phyloP scores from a whole-genome alignment of 2,329 filamentous ascomycete genomes.

The Metarhizium rileyi region DNA sequence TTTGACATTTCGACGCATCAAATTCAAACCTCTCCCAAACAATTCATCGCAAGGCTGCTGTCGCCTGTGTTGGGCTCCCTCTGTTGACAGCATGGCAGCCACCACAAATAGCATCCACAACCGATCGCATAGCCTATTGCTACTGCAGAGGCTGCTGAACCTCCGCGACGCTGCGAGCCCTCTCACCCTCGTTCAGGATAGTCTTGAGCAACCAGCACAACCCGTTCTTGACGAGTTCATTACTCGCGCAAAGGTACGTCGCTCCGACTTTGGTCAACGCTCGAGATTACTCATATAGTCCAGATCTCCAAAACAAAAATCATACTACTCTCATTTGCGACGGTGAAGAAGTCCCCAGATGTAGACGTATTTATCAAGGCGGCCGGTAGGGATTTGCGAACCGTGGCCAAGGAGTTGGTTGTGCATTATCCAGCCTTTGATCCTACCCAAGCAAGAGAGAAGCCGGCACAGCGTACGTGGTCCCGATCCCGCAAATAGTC shows the following conservation, averaged over 20 bases:
- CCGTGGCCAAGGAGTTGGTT: constrained; percentile 50
- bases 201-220: constrained; percentile 67
- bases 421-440: constrained; percentile 36
- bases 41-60: neutral
- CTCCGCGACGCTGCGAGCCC: constrained; percentile 73
- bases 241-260: constrained; percentile 56
- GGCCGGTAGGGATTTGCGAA: constrained; percentile 44
- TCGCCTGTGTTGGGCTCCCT: neutral
- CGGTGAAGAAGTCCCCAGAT: constrained; percentile 51
- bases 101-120: constrained; percentile 53
- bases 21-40: neutral
- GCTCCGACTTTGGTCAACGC: neutral
- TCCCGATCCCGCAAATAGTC: too few species aligned
- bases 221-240: constrained; percentile 67
- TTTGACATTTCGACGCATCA: neutral
- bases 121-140: constrained; percentile 72
- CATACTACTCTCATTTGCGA: constrained; percentile 70
- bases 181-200: constrained; percentile 78
- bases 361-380: constrained; percentile 60
- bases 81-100: constrained; percentile 34
- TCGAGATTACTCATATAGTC: neutral
- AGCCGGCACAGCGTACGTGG: constrained; percentile 35
- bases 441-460: constrained; percentile 24
- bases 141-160: constrained; percentile 74
- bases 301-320: constrained; percentile 56